Conservation (phyloP, 75 land plant species). For the Cupressus sempervirens region DNA sequence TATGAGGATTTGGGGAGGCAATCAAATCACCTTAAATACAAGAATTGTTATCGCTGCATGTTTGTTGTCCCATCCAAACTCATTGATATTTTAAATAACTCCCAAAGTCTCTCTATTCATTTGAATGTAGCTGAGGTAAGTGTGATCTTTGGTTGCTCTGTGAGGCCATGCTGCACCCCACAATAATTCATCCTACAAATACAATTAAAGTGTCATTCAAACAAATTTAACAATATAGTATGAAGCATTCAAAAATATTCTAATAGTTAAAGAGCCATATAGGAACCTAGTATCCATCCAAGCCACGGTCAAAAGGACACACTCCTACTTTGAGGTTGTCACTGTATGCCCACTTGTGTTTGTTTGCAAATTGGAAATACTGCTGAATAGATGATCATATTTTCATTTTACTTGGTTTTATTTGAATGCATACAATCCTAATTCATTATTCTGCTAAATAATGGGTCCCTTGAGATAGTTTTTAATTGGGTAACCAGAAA, state of each 20-base stretch:
- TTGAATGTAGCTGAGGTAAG: conserved; percentile 56
- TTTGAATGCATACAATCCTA: too few relatives aligned
- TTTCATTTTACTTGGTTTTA: background rate
- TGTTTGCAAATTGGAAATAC: conserved; percentile 71
- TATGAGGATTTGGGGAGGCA: background rate
- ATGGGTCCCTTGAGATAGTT: too few relatives aligned
- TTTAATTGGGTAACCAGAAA: too few relatives aligned
- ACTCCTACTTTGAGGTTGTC: conserved; percentile 55
- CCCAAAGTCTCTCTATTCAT: conserved; percentile 53
- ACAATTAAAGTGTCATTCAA: background rate
- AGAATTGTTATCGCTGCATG: conserved; percentile 74
- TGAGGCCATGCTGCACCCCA: conserved; percentile 97
- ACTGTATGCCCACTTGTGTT: conserved; percentile 74
- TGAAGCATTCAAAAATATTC: too few relatives aligned
- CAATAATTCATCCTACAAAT: conserved; percentile 68
- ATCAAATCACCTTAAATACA: conserved; percentile 42
- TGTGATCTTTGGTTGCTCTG: conserved; percentile 46
- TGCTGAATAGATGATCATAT: background rate
- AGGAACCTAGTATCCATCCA: conserved; percentile 66
- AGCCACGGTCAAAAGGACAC: conserved; percentile 85
- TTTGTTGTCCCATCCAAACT: conserved; percentile 91
- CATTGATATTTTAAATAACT: conserved; percentile 42
- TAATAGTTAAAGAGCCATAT: background rate
- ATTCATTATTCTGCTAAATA: too few relatives aligned
- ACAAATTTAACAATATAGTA: too few relatives aligned